phyloP scores from a whole-genome alignment of 345 rosid species.

The Mallotus nudiflorus region DNA sequence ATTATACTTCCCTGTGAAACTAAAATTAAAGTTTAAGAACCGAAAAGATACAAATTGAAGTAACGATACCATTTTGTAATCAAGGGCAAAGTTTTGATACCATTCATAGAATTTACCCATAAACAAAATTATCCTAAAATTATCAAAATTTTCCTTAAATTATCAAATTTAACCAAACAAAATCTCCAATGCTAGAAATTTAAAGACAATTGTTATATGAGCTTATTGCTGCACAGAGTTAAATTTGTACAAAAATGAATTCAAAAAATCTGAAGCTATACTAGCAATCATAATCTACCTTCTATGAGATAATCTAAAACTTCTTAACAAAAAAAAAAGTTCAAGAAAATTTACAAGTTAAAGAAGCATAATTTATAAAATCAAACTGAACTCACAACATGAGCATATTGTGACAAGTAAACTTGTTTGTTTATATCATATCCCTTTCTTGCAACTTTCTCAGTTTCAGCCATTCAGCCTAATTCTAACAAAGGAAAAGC shows the following conservation, averaged over 20 bases:
- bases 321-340: not conserved
- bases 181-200: not conserved
- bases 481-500: conserved; percentile 86
- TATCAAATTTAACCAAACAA: too few relatives aligned
- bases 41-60: too few relatives aligned
- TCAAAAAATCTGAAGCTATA: not conserved
- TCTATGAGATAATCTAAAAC: not conserved
- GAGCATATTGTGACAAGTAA: conserved; percentile 85
- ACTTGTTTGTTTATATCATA: conserved; percentile 67
- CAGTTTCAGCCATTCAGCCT: conserved; percentile 77
- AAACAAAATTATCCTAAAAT: too few relatives aligned
- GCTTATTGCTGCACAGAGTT: not conserved
- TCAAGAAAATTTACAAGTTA: too few relatives aligned
- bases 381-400: conserved; percentile 50
- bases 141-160: too few relatives aligned
- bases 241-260: not conserved
- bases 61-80: too few relatives aligned
- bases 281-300: not conserved
- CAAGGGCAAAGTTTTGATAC: too few relatives aligned
- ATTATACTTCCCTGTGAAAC: too few relatives aligned
- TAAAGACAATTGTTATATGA: not conserved
- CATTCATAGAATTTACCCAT: too few relatives aligned
- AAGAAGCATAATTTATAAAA: conserved; percentile 5
- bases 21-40: too few relatives aligned
- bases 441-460: conserved; percentile 73